These are phyloP conservation scores for Vigna trinervia DNA, from an alignment of 306 rosid genomes.

Conservation along the genomic window DNA sequence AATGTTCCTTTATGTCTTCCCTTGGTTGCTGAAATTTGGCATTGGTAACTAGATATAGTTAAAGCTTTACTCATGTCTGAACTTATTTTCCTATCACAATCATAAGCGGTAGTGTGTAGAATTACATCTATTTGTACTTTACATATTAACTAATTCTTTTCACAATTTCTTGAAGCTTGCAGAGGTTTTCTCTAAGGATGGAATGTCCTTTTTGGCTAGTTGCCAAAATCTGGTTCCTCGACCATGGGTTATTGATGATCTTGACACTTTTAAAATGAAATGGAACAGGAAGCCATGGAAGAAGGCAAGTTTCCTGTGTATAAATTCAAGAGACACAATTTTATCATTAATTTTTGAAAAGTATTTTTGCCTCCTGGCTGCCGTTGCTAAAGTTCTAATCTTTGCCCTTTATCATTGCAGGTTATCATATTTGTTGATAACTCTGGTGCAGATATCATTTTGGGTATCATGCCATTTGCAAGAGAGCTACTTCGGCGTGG, in stretches of 20 bases:
- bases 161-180: conserved; percentile 80
- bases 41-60: conserved; percentile 5
- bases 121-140: conserved; percentile 16
- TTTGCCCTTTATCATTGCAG: conserved; percentile 53
- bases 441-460: conserved; percentile 95
- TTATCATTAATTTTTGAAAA: conserved; percentile 9
- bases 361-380: conserved; percentile 28
- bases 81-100: conserved; percentile 13
- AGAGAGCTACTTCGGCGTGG: conserved; percentile 90
- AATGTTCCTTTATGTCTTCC: neutral
- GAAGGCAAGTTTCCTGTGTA: conserved; percentile 67
- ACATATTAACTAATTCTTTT: conserved; percentile 43
- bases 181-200: conserved; percentile 90
- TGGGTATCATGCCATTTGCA: conserved; percentile 96
- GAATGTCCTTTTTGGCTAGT: conserved; percentile 92
- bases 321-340: conserved; percentile 5
- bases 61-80: neutral
- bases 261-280: conserved; percentile 74
- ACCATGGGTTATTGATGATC: conserved; percentile 97
- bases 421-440: conserved; percentile 93
- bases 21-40: neutral
- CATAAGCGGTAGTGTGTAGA: conserved; percentile 23
- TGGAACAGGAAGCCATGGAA: conserved; percentile 93
- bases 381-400: conserved; percentile 32
- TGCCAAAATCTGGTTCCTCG: conserved; percentile 93